A percentile compares a stretch with the other conserved stretches of the same genome.
Evolutionary conservation across 2,329 filamentous ascomycete genomes (phyloP).

Genomic region (Epichloe sylvatica): DNA sequence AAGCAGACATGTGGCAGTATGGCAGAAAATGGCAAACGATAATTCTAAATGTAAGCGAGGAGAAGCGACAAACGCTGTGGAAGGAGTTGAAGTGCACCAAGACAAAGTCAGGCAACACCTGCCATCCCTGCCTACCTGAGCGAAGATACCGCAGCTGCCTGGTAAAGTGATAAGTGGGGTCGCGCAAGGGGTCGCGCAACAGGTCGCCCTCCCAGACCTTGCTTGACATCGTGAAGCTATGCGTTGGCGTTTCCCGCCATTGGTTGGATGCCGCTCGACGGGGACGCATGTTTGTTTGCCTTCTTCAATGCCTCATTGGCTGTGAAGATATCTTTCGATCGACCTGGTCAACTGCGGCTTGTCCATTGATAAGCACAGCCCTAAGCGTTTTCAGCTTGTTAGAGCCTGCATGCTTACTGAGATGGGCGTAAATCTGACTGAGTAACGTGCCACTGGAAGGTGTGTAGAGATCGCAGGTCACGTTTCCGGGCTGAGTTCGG

Average conservation of each 20-base stretch:
- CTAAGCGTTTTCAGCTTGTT: too few species aligned
- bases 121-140: too few species aligned
- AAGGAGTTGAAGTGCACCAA: not conserved
- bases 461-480: too few species aligned
- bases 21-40: not conserved
- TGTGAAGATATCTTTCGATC: not conserved
- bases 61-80: not conserved
- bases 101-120: not conserved
- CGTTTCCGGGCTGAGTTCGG: too few species aligned
- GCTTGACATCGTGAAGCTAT: not conserved
- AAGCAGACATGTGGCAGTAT: not conserved
- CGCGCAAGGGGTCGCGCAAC: not conserved
- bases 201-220: not conserved
- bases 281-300: not conserved
- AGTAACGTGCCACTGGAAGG: not conserved
- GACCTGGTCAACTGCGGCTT: not conserved
- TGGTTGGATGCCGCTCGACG: not conserved
- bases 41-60: not conserved
- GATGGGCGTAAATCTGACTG: too few species aligned
- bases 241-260: conserved; percentile 1
- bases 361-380: not conserved
- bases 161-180: not conserved
- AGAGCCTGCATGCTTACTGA: too few species aligned
- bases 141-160: not conserved
- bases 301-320: not conserved